phyloP scores from a whole-genome alignment of 1,284 basidiomycete species.

The Sparassis latifolia region DNA sequence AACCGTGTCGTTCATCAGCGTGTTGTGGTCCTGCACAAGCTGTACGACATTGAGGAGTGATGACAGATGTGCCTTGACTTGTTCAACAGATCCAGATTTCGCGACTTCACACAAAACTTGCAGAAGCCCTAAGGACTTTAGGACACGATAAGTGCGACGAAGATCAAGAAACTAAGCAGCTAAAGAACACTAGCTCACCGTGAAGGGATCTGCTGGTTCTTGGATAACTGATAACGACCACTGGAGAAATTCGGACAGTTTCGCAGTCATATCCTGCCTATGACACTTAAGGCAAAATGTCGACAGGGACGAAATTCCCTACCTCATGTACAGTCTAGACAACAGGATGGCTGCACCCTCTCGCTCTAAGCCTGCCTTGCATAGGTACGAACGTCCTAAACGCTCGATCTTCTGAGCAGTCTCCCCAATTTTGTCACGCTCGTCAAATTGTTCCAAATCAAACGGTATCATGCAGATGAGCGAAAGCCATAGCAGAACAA shows the following conservation, averaged over 20 bases:
- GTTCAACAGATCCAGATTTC: constrained; percentile 58
- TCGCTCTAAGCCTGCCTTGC: constrained; percentile 72
- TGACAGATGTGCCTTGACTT: constrained; percentile 38
- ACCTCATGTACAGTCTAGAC: constrained; percentile 76
- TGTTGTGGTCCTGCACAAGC: constrained; percentile 32
- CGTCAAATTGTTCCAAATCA: constrained; percentile 80
- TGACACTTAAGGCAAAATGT: constrained; percentile 1
- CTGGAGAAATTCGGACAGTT: constrained; percentile 45
- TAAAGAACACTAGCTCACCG: constrained; percentile 31
- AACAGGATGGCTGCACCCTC: constrained; percentile 73
- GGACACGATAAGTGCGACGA: neutral
- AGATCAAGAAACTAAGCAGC: neutral
- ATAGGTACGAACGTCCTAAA: constrained; percentile 56
- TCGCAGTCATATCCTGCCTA: constrained; percentile 58
- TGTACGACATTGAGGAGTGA: constrained; percentile 39
- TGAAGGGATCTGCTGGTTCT: constrained; percentile 39
- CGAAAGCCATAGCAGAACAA: constrained; percentile 88
- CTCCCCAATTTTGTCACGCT: constrained; percentile 37
- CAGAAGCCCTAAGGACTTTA: constrained; percentile 62
- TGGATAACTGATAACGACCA: constrained; percentile 36
- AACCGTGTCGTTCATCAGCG: constrained; percentile 49
- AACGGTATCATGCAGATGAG: constrained; percentile 95
- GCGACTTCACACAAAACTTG: constrained; percentile 71
- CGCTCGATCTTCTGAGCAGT: constrained; percentile 52
- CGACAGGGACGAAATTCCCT: no score